Percentiles rank a stretch among this genome's conserved stretches.
These are phyloP conservation scores for Tephrocybe sp. DNA, from an alignment of 768 basidiomycete genomes.

Conservation along the genomic window DNA sequence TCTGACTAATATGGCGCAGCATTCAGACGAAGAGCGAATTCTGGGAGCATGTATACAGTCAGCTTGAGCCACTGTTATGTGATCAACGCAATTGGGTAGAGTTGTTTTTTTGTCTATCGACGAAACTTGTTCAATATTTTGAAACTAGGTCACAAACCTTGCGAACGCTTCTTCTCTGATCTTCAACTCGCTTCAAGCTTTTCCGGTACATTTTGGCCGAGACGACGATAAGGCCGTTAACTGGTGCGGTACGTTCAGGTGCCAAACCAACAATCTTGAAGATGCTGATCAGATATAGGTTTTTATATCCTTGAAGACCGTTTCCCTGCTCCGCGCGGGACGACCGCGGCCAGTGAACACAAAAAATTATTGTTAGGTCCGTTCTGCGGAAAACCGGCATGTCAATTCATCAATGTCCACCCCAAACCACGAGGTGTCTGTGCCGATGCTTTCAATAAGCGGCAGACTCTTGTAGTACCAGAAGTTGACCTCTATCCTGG, in stretches of 20 bases:
- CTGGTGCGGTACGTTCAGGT: constrained; percentile 81
- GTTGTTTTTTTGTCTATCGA: background rate
- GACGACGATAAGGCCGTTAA: constrained; percentile 72
- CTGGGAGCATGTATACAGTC: constrained; percentile 72
- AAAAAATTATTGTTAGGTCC: constrained; percentile 69
- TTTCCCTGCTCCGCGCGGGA: constrained; percentile 50
- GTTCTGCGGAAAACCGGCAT: constrained; percentile 91
- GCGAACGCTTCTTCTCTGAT: constrained; percentile 83
- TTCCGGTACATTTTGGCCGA: constrained; percentile 60
- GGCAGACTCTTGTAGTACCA: constrained; percentile 61
- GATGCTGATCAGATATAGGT: constrained; percentile 48
- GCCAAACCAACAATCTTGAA: background rate
- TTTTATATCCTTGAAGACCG: constrained; percentile 77
- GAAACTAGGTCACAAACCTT: constrained; percentile 74
- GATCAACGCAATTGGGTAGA: constrained; percentile 80
- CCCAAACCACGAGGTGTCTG: constrained; percentile 78
- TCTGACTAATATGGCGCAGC: constrained; percentile 22
- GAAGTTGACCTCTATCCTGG: constrained; percentile 85
- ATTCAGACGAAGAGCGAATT: constrained; percentile 76
- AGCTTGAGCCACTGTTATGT: constrained; percentile 61
- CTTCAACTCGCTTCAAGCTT: constrained; percentile 75
- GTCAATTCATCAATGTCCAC: constrained; percentile 70
- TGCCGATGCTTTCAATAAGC: constrained; percentile 68
- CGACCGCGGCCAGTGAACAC: constrained; percentile 16
- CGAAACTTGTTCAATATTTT: background rate